Conservation (phyloP, 768 basidiomycete species). For the Inosperma sp. region DNA sequence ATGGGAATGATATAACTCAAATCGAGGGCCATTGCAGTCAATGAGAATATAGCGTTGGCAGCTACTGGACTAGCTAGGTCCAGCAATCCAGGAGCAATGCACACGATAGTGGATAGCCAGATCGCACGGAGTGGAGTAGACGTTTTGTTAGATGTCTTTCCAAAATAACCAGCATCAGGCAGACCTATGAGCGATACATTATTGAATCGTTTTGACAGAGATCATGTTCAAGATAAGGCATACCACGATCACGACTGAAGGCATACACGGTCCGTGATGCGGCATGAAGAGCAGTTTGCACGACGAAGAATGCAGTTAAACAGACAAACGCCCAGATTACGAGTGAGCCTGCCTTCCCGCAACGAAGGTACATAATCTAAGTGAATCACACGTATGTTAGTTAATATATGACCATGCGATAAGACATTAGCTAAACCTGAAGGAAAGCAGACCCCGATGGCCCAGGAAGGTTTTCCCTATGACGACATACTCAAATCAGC, state of each 20-base stretch:
- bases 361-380: slow-evolving; percentile 72
- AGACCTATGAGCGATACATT: slow-evolving; percentile 40
- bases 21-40: slow-evolving; percentile 76
- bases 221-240: slow-evolving; percentile 7
- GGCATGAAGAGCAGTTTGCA: slow-evolving; percentile 77
- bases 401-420: neutral
- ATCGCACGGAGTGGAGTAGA: slow-evolving; percentile 76
- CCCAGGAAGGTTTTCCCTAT: slow-evolving; percentile 62
- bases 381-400: slow-evolving; percentile 1
- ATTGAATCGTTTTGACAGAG: neutral
- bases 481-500: slow-evolving; percentile 1
- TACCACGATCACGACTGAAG: slow-evolving; percentile 76
- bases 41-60: slow-evolving; percentile 75
- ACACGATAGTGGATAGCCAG: slow-evolving; percentile 63
- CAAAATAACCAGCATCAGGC: slow-evolving; percentile 76
- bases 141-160: slow-evolving; percentile 56
- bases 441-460: slow-evolving; percentile 70
- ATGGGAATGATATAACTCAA: slow-evolving; percentile 82
- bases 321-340: slow-evolving; percentile 82
- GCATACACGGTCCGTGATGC: slow-evolving; percentile 79
- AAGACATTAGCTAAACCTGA: slow-evolving; percentile 34
- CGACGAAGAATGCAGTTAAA: slow-evolving; percentile 83
- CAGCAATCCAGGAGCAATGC: slow-evolving; percentile 66
- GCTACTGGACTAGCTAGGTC: slow-evolving; percentile 75
- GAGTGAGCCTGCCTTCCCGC: slow-evolving; percentile 72